Evolutionary conservation across 768 basidiomycete species (phyloP).

Genomic region (Sporobolomyces pararoseus): DNA sequence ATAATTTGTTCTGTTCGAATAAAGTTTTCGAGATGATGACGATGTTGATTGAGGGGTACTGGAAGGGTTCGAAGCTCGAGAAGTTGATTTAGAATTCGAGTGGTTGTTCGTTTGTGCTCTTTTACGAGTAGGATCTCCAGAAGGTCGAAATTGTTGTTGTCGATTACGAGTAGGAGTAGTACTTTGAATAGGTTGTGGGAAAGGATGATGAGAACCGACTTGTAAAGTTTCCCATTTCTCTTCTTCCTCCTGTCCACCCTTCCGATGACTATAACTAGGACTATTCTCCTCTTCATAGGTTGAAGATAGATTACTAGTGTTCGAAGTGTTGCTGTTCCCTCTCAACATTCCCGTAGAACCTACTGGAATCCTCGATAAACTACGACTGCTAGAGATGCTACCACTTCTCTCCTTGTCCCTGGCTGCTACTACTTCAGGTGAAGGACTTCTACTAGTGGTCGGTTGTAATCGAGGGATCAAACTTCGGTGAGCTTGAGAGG

Average conservation of each 20-base stretch:
- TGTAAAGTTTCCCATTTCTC: constrained; percentile 30
- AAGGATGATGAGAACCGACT: not conserved
- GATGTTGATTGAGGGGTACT: not conserved
- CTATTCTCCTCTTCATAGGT: too few relatives aligned
- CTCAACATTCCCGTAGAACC: not conserved
- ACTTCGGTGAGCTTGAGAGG: not conserved
- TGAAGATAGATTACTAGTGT: too few relatives aligned
- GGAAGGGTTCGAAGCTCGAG: not conserved
- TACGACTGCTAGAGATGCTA: not conserved
- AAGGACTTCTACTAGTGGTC: constrained; percentile 2
- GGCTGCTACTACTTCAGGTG: not conserved
- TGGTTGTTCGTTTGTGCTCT: too few relatives aligned
- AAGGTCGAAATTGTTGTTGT: not conserved
- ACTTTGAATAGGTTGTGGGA: too few relatives aligned
- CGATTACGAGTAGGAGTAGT: too few relatives aligned
- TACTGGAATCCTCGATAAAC: constrained; percentile 1
- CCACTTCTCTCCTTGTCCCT: not conserved
- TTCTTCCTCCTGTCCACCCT: not conserved
- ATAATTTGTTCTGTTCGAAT: not conserved
- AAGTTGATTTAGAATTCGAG: not conserved
- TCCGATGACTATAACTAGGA: too few relatives aligned
- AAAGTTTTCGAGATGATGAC: not conserved
- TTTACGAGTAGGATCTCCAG: too few relatives aligned
- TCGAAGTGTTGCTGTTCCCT: not conserved
- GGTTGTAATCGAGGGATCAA: not conserved